These are phyloP conservation scores for Periconia digitata DNA, from an alignment of 2,329 filamentous ascomycete genomes.

Conservation along the genomic window DNA sequence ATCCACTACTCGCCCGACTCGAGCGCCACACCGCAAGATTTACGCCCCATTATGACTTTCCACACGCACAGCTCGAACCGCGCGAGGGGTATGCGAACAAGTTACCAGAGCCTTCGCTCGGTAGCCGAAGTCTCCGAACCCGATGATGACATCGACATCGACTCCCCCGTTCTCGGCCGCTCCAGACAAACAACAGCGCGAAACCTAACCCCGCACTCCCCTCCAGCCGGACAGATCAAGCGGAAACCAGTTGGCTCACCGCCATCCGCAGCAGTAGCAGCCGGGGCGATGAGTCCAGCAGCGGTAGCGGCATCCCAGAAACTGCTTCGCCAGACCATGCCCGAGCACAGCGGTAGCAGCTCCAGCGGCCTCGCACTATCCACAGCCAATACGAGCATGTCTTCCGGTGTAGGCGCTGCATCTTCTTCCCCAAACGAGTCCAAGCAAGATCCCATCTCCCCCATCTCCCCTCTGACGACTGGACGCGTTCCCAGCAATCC, in stretches of 20 bases:
- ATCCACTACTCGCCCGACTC: conserved; percentile 9
- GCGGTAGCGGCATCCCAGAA: conserved; percentile 20
- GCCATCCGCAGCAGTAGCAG: background rate
- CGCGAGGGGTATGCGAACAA: conserved; percentile 34
- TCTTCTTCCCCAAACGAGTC: background rate
- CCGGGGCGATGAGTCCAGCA: conserved; percentile 14
- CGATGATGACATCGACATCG: conserved; percentile 19
- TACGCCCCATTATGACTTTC: conserved; percentile 25
- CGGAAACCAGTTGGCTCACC: conserved; percentile 24
- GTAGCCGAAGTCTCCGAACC: conserved; percentile 37
- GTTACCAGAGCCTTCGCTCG: conserved; percentile 33
- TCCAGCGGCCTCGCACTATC: conserved; percentile 22
- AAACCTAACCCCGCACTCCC: conserved; percentile 13
- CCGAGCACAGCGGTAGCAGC: conserved; percentile 27
- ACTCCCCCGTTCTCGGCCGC: conserved; percentile 25
- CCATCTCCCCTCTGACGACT: conserved; percentile 16
- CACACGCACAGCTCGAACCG: conserved; percentile 40
- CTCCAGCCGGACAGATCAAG: conserved; percentile 19
- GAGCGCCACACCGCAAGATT: conserved; percentile 16
- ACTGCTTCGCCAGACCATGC: conserved; percentile 26
- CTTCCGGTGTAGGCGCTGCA: conserved; percentile 1
- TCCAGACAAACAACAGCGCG: conserved; percentile 7
- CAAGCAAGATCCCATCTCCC: conserved; percentile 9
- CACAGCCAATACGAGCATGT: conserved; percentile 11
- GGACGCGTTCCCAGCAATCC: conserved; percentile 20